These are phyloP conservation scores for Uncinocarpus reesii DNA, from an alignment of 2,329 filamentous ascomycete genomes.

Conservation along the genomic window DNA sequence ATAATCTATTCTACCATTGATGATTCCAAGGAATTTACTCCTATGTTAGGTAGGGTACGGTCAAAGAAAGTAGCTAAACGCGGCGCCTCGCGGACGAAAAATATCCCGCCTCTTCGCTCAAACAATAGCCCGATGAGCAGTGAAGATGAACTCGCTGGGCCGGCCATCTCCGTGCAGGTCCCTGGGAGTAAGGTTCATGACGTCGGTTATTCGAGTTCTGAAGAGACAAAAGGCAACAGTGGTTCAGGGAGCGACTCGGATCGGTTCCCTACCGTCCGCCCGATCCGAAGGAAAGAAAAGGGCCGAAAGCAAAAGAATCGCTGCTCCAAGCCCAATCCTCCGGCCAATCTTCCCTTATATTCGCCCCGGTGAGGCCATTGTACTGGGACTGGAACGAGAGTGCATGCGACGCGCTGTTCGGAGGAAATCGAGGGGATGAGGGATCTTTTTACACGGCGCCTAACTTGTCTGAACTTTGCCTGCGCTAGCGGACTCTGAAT, in stretches of 20 bases:
- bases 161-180: slow-evolving; percentile 15
- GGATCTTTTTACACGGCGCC: too few relatives aligned
- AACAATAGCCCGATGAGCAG: slow-evolving; percentile 24
- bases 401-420: slow-evolving; percentile 62
- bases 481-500: too few relatives aligned
- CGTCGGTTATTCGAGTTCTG: slow-evolving; percentile 18
- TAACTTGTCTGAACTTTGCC: too few relatives aligned
- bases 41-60: slow-evolving; percentile 39
- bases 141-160: slow-evolving; percentile 26
- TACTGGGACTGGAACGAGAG: slow-evolving; percentile 75
- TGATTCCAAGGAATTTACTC: slow-evolving; percentile 49
- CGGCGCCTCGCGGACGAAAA: slow-evolving; percentile 16
- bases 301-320: slow-evolving; percentile 28
- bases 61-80: slow-evolving; percentile 21
- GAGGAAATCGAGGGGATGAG: slow-evolving; percentile 31
- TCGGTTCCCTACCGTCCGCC: slow-evolving; percentile 15
- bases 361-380: slow-evolving; percentile 69
- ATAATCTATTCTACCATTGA: slow-evolving; percentile 58
- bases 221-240: slow-evolving; percentile 20
- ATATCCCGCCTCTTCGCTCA: slow-evolving; percentile 11
- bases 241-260: slow-evolving; percentile 28
- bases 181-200: slow-evolving; percentile 12
- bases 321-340: slow-evolving; percentile 25
- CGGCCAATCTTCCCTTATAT: slow-evolving; percentile 47
- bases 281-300: slow-evolving; percentile 7